Evolutionary conservation across 1,139 yeast genomes (phyloP), one percentile per base, ranked within the genome.

Genomic region (Taiozyma sp.): DNA sequence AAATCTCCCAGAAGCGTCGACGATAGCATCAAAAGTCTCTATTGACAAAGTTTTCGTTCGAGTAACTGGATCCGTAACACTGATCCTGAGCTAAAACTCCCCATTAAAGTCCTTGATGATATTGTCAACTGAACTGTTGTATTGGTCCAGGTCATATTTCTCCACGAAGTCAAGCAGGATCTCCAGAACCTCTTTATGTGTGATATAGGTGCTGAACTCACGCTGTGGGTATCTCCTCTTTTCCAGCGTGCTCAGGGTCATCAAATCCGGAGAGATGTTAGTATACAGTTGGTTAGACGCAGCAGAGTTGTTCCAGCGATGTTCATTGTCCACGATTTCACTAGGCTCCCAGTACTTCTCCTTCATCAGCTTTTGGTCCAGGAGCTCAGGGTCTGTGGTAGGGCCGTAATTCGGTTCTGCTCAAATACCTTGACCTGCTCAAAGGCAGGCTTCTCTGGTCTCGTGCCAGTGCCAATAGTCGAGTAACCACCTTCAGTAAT

Each of bases 1-100:
- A 50, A 70, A 72, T 56, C 75, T 73, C 2, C 81, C 81, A 47
- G 66, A 70, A 32, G 78, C 78, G 32, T 73, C 64, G 24, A 70
- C 70, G 3, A 52, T 52, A 43, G 60, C 63, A 57, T 75, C 79
- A 52, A 70, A 73, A 6, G 57, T 54, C 50, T 72, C 73, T 2
- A 54, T 51, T 44, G 64, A 65, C 69, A 64, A 64, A 40, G 59
- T 9, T 40, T 40, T 4, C 44, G 8, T 24, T 24, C 44, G 4
- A 9, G 45, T 48, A 22, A 56, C 62, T 13, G 63, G 62, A n/a
- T 54, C 53, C 9, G 58, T 59, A 6, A 57, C 51, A 51, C 69
- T 63, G 12, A 70, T 62, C 4, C 69, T 65, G 8, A 75, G 51
- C 0, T 55, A 57, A 76, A 79, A 75, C 57, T 74, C 71, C 2